These are phyloP conservation scores for Capsicum chinense DNA, from an alignment of 257 asterid species.

Conservation along the genomic window DNA sequence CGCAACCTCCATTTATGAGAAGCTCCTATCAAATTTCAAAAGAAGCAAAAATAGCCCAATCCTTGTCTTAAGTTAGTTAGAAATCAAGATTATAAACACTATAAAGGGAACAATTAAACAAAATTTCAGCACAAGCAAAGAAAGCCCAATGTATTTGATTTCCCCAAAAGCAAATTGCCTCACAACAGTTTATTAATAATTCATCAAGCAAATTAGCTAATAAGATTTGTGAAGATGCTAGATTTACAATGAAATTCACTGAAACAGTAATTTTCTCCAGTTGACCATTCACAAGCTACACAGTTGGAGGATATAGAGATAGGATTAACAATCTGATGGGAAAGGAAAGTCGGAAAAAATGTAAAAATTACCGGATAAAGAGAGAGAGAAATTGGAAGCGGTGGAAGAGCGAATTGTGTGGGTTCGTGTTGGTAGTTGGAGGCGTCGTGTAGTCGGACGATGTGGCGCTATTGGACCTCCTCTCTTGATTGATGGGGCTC, in stretches of 20 bases:
- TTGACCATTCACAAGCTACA: not conserved
- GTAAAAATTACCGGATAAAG: not conserved
- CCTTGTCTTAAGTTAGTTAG: not conserved
- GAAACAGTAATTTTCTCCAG: not conserved
- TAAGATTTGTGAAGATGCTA: not conserved
- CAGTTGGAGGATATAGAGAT: not conserved
- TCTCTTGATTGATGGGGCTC: not conserved
- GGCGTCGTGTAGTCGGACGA: not conserved
- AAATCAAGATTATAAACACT: not conserved
- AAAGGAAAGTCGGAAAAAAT: not conserved
- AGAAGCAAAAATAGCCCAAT: not conserved
- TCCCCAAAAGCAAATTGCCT: too few relatives aligned
- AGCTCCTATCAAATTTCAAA: constrained; percentile 10
- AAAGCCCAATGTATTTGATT: not conserved
- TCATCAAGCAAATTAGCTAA: not conserved
- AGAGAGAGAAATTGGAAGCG: not conserved
- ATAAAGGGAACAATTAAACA: not conserved
- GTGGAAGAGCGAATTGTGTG: not conserved
- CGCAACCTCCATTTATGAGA: constrained; percentile 13
- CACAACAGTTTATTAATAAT: not conserved
- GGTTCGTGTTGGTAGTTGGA: not conserved
- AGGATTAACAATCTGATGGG: not conserved
- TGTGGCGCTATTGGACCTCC: not conserved
- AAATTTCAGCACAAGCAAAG: not conserved
- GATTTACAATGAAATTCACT: not conserved